phyloP scores from a whole-genome alignment of 108 stramenopile genomes.

The Cyclotella choctawhatcheeana region DNA sequence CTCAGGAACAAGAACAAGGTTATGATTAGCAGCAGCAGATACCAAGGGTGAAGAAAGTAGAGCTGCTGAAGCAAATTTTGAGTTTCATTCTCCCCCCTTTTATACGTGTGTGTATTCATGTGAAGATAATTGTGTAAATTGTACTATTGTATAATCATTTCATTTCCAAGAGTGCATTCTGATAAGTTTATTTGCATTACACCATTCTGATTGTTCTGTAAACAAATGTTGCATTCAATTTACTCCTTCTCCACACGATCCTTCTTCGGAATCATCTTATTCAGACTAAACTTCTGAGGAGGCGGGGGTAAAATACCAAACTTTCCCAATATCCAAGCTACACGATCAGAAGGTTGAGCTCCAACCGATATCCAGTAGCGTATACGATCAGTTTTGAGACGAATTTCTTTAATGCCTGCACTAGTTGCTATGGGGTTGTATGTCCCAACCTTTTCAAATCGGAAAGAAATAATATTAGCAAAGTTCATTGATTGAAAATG shows the following conservation, averaged over 20 bases:
- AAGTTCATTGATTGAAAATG: too few relatives aligned
- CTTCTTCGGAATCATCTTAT: slow-evolving; percentile 67
- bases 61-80: too few relatives aligned
- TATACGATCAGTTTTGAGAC: slow-evolving; percentile 92
- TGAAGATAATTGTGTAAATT: too few relatives aligned
- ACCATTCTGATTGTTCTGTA: background rate
- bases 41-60: too few relatives aligned
- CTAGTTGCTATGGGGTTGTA: slow-evolving; percentile 96
- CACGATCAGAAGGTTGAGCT: slow-evolving; percentile 94
- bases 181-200: background rate
- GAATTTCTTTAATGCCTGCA: slow-evolving; percentile 95
- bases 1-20: background rate
- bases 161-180: background rate
- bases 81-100: too few relatives aligned
- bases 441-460: slow-evolving; percentile 81
- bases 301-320: slow-evolving; percentile 90
- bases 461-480: background rate
- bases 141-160: too few relatives aligned
- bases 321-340: slow-evolving; percentile 96
- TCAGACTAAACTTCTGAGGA: slow-evolving; percentile 64
- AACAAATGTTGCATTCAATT: background rate
- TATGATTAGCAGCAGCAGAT: too few relatives aligned
- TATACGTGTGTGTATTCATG: too few relatives aligned
- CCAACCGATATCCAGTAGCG: slow-evolving; percentile 96
- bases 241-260: slow-evolving; percentile 49